phyloP scores from a whole-genome alignment of 2,329 filamentous ascomycete species.

The Nothophaeocryptopus gaeumannii region DNA sequence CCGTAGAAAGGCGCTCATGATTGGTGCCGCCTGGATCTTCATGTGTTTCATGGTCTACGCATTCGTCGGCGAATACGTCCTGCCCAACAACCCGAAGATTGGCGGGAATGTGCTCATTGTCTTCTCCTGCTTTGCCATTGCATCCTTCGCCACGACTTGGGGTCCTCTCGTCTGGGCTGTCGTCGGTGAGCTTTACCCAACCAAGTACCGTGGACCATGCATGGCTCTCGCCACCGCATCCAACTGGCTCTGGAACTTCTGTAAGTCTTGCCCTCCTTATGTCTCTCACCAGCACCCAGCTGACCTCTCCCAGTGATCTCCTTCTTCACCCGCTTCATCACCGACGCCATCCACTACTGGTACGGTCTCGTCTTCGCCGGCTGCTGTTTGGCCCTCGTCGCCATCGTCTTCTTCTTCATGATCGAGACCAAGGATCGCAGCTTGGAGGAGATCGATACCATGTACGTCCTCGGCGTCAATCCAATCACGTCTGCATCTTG shows the following conservation, averaged over 20 bases:
- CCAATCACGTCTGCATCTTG: slow-evolving; percentile 32
- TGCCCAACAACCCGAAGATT: slow-evolving; percentile 25
- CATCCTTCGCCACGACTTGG: slow-evolving; percentile 37
- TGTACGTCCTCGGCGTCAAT: slow-evolving; percentile 38
- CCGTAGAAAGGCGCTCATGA: slow-evolving; percentile 47
- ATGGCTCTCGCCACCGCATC: slow-evolving; percentile 46
- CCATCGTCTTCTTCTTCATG: slow-evolving; percentile 41
- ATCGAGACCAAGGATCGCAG: slow-evolving; percentile 38
- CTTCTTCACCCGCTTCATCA: slow-evolving; percentile 41
- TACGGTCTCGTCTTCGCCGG: slow-evolving; percentile 42
- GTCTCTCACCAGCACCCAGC: background rate
- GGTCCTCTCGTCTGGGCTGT: slow-evolving; percentile 36
- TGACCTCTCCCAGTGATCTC: slow-evolving; percentile 30
- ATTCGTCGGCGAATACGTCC: slow-evolving; percentile 32
- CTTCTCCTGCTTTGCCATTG: slow-evolving; percentile 38
- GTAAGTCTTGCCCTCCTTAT: slow-evolving; percentile 7
- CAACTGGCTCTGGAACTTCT: slow-evolving; percentile 37
- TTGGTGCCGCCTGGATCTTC: slow-evolving; percentile 42
- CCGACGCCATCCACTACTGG: slow-evolving; percentile 38
- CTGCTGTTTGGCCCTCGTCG: slow-evolving; percentile 34
- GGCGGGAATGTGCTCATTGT: slow-evolving; percentile 36
- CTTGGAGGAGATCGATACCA: slow-evolving; percentile 42
- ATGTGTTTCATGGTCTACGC: slow-evolving; percentile 62
- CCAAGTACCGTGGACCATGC: slow-evolving; percentile 41
- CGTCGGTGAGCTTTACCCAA: slow-evolving; percentile 36